Conservation (phyloP, 208 protist genomes). For the Kentomonas sorsogonicus region DNA sequence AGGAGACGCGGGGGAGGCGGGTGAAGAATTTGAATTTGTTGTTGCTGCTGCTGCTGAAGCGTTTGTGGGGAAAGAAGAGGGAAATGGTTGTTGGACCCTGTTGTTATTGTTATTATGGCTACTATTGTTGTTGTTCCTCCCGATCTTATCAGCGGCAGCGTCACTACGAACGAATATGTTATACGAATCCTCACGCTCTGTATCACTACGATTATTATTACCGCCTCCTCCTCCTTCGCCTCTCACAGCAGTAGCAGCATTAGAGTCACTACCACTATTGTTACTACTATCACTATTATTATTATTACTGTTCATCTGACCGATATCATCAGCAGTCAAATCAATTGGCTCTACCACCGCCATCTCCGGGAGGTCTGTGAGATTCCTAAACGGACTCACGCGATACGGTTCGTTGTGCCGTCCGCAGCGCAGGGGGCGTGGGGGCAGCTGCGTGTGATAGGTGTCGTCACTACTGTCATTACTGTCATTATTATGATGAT, state of each 20-base stretch:
- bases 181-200: too few species aligned
- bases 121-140: background rate
- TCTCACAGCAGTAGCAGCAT: background rate
- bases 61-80: background rate
- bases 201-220: too few species aligned
- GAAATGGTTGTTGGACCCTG: background rate
- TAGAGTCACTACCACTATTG: too few species aligned
- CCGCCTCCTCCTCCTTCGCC: background rate
- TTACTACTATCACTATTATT: slow-evolving; percentile 1
- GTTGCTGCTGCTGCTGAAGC: too few species aligned
- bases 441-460: too few species aligned
- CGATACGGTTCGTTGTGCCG: too few species aligned
- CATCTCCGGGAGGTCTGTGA: background rate
- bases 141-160: background rate
- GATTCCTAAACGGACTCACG: background rate
- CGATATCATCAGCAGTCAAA: too few species aligned
- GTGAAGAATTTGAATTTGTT: too few species aligned
- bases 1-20: too few species aligned
- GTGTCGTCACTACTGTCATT: slow-evolving; percentile 1
- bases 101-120: slow-evolving; percentile 4
- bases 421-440: too few species aligned
- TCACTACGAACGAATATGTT: background rate
- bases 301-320: too few species aligned
- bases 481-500: slow-evolving; percentile 8
- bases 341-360: background rate